Base-by-base conservation (phyloP, 805 yeast species). In the Candida patagonica region DNA sequence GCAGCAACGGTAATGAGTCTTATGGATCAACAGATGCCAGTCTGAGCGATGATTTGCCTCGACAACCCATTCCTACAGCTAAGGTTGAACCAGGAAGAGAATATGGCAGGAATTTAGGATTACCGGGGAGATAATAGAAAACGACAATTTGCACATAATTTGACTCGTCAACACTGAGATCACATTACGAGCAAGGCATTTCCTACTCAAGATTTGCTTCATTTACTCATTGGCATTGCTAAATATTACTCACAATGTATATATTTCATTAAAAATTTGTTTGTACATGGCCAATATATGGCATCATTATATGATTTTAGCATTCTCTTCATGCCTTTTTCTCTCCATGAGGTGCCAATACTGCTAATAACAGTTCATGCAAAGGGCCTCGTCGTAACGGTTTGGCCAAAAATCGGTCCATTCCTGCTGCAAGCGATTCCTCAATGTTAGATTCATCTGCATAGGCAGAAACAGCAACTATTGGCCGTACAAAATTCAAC, bases 381-480 rank as follows among this genome's bases (percentile, higher is more conserved):
- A 87, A 62, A 44, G 80, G 74, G 9, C 74, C 67, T 55, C 95
- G 70, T 57, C 84, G 71, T 17, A 87, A 76, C 0, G 98, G 98
- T 52, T 89, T 89, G 1, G 94, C 73, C 47, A 89, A 67, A 59
- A 89, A 89, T 12, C 92, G 94, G 47, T 79, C 68, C 97, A 89
- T 92, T 3, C 97, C 97, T n/a, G 81, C 78, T 15, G 76, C 80
- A 42, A 83, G 57, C 59, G 97, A 88, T 19, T 45, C 46, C 49
- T 77, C 78, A 29, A 82, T 87, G 53, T 88, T 89, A 34, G 88
- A 78, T 47, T 84, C 86, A 59, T 89, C 96, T 0, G 96, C 96
- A 66, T 82, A 89, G 1, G 96, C 97, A 0, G 97, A 88, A 40
- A 89, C 70, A 0, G 96, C 97, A 27, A 89, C 92, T 42, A 92